These are phyloP conservation scores for Phytopythium delawarense DNA, from an alignment of 352 stramenopile genomes.

Conservation along the genomic window DNA sequence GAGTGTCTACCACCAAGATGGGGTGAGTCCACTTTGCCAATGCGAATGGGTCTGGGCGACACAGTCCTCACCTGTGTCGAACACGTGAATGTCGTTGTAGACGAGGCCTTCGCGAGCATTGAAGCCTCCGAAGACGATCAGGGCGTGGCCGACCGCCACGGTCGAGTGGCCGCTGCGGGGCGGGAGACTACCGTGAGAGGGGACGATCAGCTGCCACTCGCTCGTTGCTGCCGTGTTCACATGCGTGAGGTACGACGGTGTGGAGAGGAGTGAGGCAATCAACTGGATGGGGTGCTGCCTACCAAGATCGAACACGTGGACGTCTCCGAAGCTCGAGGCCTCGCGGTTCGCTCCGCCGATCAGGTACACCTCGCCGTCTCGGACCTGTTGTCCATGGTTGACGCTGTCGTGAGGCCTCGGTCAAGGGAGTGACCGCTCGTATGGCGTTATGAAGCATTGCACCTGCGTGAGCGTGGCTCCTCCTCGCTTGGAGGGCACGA, in stretches of 20 bases:
- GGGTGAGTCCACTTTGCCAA: background rate
- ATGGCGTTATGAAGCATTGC: slow-evolving; percentile 3
- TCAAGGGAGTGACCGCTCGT: background rate
- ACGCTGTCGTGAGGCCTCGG: background rate
- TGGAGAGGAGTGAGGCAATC: background rate
- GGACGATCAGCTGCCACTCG: slow-evolving; percentile 19
- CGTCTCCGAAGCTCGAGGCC: slow-evolving; percentile 46
- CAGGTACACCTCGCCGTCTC: slow-evolving; percentile 37
- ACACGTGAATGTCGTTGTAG: slow-evolving; percentile 57
- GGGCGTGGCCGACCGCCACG: slow-evolving; percentile 30
- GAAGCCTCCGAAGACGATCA: slow-evolving; percentile 65
- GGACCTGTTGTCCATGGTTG: background rate
- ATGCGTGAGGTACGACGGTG: background rate
- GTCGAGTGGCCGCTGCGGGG: slow-evolving; percentile 63
- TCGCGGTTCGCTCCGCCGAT: slow-evolving; percentile 60
- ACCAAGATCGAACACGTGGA: slow-evolving; percentile 55
- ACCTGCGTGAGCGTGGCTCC: slow-evolving; percentile 56
- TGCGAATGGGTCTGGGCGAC: background rate
- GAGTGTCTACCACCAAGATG: slow-evolving; percentile 7
- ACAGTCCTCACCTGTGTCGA: slow-evolving; percentile 28
- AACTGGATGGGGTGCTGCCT: background rate
- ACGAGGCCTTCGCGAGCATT: slow-evolving; percentile 31
- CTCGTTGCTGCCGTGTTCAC: slow-evolving; percentile 5
- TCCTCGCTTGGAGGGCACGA: slow-evolving; percentile 26
- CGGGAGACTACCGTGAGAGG: slow-evolving; percentile 18